phyloP scores from a whole-genome alignment of 257 asterid species.

The Capsicum rhomboideum region DNA sequence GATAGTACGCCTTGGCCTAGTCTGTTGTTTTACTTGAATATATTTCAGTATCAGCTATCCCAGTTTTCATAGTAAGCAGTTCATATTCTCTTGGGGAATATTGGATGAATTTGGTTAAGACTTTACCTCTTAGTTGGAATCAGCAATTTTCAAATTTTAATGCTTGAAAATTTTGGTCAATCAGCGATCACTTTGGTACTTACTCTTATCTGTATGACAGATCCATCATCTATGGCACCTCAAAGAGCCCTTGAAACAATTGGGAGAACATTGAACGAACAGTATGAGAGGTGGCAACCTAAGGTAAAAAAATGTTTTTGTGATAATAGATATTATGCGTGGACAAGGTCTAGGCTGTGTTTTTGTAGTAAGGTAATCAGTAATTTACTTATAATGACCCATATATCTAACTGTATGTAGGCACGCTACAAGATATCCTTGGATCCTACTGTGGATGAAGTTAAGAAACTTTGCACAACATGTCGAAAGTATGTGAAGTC shows the following conservation, averaged over 20 bases:
- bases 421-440: constrained; percentile 76
- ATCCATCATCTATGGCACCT: constrained; percentile 66
- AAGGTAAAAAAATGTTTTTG: constrained; percentile 43
- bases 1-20: neutral
- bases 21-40: neutral
- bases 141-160: neutral
- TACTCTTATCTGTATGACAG: constrained; percentile 20
- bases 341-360: neutral
- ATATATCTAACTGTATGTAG: constrained; percentile 24
- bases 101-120: neutral
- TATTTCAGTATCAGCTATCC: neutral
- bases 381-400: neutral
- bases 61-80: neutral
- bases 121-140: neutral
- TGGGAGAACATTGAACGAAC: constrained; percentile 45
- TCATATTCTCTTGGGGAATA: neutral
- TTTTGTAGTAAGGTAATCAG: neutral
- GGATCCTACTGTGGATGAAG: constrained; percentile 97
- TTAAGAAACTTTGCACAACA: constrained; percentile 84
- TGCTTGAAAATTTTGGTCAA: neutral
- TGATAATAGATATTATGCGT: neutral
- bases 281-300: constrained; percentile 70
- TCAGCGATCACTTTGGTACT: neutral
- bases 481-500: constrained; percentile 92
- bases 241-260: constrained; percentile 55